phyloP scores from a whole-genome alignment of 1,139 yeast genomes.

The Sugiyamaella japonica region DNA sequence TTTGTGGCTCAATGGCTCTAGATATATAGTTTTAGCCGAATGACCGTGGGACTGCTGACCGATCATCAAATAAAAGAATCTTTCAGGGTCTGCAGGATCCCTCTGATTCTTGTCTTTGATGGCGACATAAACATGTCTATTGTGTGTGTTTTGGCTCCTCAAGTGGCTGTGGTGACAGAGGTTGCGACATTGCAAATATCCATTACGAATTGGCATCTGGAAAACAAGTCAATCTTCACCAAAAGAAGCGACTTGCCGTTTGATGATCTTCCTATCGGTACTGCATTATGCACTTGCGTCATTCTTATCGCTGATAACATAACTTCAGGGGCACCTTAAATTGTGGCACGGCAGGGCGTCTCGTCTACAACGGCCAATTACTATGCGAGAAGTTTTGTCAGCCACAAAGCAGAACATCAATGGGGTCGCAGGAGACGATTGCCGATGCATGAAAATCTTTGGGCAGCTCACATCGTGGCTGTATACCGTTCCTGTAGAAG shows the following conservation, averaged over 20 bases:
- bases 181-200: slow-evolving; percentile 3
- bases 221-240: slow-evolving; percentile 1
- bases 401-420: too few relatives aligned
- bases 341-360: too few relatives aligned
- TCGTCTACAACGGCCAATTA: too few relatives aligned
- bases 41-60: not conserved
- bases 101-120: not conserved
- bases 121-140: slow-evolving; percentile 3
- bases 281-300: slow-evolving; percentile 15
- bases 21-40: not conserved
- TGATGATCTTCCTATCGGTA: not conserved
- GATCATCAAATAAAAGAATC: not conserved
- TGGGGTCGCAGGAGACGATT: too few relatives aligned
- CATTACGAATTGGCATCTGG: slow-evolving; percentile 3
- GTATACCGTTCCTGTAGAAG: too few relatives aligned
- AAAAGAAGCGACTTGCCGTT: not conserved
- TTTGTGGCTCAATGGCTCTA: slow-evolving; percentile 7
- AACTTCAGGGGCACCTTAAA: too few relatives aligned
- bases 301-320: slow-evolving; percentile 11
- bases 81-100: not conserved
- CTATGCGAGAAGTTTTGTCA: too few relatives aligned
- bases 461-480: too few relatives aligned
- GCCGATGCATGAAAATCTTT: too few relatives aligned
- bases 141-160: not conserved
- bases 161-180: not conserved